Evolutionary conservation across 768 basidiomycete species (phyloP), one percentile per base, ranked within the genome.

Genomic region (Leccinum longicurvipes): DNA sequence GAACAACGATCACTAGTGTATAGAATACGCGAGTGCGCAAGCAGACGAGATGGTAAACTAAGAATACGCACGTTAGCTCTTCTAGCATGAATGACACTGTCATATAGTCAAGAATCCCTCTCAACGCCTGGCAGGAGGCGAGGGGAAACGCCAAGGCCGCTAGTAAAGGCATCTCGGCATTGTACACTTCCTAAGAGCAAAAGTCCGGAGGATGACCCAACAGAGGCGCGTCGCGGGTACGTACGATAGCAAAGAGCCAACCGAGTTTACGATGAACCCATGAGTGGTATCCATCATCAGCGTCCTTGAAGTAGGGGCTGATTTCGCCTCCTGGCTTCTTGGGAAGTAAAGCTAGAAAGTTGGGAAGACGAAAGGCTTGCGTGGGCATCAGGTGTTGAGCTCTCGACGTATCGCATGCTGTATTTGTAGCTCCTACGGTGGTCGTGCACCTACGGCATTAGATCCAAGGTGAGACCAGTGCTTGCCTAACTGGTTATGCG

Each of bases 61-160:
- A 10, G 36, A 10, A n/a, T 44, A 25, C 63, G 21, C 52, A 65
- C 69, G 69, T 70, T 32, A 68, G 41, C 36, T 67, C 65, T 48
- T 70, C 69, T 8, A 71, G 59, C 65, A 71, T 68, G 54, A 71
- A 69, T 8, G 69, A 71, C 15, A 52, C 21, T 12, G 65, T 67
- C 68, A 71, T 71, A 19, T 67, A 70, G 45, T 61, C 55, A 25
- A 66, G 59, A 19, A 70, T 70, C 14, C 47, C 64, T 29, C 59
- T 58, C 57, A 69, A 39, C 39, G 63, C 60, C 25, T 54, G 34
- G 29, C 49, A 61, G 23, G 60, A 64, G 25, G 69, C 64, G 28
- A 61, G 52, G 5, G 69, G 67, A 46, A 48, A 71, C 8, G 62
- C 60, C 4, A 66, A 49, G 12, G 67, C 60, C 5, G 67, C 69